A percentile compares a stretch with the other conserved stretches of the same genome.
phyloP scores from a whole-genome alignment of 2,329 filamentous ascomycete species.

The Talaromyces sp. region DNA sequence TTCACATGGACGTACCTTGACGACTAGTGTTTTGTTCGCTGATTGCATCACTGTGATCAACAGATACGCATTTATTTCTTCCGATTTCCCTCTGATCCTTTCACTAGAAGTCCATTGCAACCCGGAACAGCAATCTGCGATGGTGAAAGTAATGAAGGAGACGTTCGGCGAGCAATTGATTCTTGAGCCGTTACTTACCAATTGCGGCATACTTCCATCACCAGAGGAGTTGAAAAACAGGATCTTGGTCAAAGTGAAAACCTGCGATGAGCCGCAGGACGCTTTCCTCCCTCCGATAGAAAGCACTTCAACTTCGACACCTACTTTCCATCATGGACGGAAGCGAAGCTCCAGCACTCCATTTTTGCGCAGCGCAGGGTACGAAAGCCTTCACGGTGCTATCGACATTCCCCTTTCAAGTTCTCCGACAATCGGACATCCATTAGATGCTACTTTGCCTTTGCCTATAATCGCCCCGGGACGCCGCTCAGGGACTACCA shows the following conservation, averaged over 20 bases:
- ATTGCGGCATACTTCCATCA: constrained; percentile 68
- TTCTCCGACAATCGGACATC: constrained; percentile 52
- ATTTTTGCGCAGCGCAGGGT: constrained; percentile 60
- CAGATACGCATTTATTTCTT: constrained; percentile 86
- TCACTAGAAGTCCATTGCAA: constrained; percentile 95
- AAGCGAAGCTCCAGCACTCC: constrained; percentile 75
- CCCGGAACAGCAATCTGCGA: constrained; percentile 73
- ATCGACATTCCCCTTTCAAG: constrained; percentile 51
- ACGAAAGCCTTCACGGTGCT: constrained; percentile 56
- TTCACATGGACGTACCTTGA: constrained; percentile 85
- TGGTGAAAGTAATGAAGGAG: constrained; percentile 85
- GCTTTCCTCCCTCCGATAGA: constrained; percentile 22
- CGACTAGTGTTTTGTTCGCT: constrained; percentile 80
- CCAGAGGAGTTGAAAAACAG: constrained; percentile 80
- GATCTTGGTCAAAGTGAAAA: constrained; percentile 93
- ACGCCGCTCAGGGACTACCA: constrained; percentile 48
- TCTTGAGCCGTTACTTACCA: constrained; percentile 67
- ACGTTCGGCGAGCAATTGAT: constrained; percentile 79
- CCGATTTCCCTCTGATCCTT: constrained; percentile 85
- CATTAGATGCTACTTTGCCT: constrained; percentile 44
- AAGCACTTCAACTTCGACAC: constrained; percentile 21
- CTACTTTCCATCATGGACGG: constrained; percentile 34
- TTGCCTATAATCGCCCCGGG: constrained; percentile 40
- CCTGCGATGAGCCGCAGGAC: constrained; percentile 58
- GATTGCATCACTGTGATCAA: constrained; percentile 92